A percentile compares a stretch with the other conserved stretches of the same genome.
Conservation (phyloP, 1,139 yeast genomes). For the Magnusiomyces paraingens region DNA sequence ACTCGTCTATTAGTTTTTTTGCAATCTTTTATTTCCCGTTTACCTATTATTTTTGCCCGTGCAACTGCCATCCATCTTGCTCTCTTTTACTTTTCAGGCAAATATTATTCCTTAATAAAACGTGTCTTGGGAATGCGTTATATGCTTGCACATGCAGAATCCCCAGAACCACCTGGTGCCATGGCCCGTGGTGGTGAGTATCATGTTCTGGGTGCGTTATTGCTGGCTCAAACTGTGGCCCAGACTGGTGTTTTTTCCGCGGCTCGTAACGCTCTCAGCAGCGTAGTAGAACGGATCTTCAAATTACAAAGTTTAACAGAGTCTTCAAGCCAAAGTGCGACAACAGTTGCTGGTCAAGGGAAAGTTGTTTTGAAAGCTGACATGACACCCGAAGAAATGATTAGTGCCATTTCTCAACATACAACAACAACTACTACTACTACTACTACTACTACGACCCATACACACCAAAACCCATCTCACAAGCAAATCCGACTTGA, state of each 20-base stretch:
- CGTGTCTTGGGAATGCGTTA: slow-evolving; percentile 75
- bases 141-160: slow-evolving; percentile 29
- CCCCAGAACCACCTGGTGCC: slow-evolving; percentile 24
- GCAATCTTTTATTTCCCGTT: background rate
- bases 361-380: slow-evolving; percentile 5
- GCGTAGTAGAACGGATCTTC: no score
- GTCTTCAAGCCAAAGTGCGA: background rate
- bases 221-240: slow-evolving; percentile 44
- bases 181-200: slow-evolving; percentile 48
- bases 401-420: background rate
- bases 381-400: slow-evolving; percentile 3
- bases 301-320: background rate
- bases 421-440: background rate
- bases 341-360: background rate
- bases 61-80: slow-evolving; percentile 56
- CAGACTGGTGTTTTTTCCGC: background rate
- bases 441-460: background rate
- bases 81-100: slow-evolving; percentile 71
- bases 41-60: background rate
- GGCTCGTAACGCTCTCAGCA: no score
- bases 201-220: slow-evolving; percentile 67
- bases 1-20: background rate
- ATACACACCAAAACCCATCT: background rate
- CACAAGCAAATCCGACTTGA: background rate
- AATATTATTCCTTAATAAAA: slow-evolving; percentile 71